phyloP scores from a whole-genome alignment of 1,284 basidiomycete species.

The Coriolopsis trogii region DNA sequence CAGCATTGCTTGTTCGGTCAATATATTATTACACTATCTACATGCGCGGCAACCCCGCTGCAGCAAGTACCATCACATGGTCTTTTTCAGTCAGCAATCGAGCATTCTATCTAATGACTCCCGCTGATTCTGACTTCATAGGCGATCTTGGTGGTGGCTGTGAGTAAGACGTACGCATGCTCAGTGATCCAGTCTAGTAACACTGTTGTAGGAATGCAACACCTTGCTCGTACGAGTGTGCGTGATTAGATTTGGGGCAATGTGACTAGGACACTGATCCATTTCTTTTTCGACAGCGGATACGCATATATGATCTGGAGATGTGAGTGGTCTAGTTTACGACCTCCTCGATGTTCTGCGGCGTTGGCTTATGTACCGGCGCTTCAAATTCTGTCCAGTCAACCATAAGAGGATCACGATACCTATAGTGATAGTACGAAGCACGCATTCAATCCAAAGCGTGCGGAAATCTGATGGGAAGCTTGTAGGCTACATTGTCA shows the following conservation, averaged over 20 bases:
- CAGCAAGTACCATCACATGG: not conserved
- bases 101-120: not conserved
- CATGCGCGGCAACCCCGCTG: slow-evolving; percentile 1
- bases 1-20: not conserved
- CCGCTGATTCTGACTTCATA: not conserved
- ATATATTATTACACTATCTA: slow-evolving; percentile 3
- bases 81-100: slow-evolving; percentile 4
- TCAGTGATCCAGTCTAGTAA: not conserved
- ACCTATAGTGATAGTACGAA: too few relatives aligned
- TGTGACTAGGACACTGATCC: not conserved
- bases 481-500: too few relatives aligned
- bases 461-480: too few relatives aligned
- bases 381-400: too few relatives aligned
- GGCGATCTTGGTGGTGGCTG: slow-evolving; percentile 12
- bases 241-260: not conserved
- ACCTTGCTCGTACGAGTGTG: slow-evolving; percentile 10
- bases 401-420: slow-evolving; percentile 5
- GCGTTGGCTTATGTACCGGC: too few relatives aligned
- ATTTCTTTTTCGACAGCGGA: slow-evolving; percentile 5
- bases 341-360: too few relatives aligned
- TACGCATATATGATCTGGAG: slow-evolving; percentile 21
- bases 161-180: not conserved
- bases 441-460: too few relatives aligned
- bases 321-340: not conserved
- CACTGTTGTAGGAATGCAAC: slow-evolving; percentile 15